These are phyloP conservation scores for Drechslerella coelobrocha DNA, from an alignment of 2,329 filamentous ascomycete species.

Conservation along the genomic window DNA sequence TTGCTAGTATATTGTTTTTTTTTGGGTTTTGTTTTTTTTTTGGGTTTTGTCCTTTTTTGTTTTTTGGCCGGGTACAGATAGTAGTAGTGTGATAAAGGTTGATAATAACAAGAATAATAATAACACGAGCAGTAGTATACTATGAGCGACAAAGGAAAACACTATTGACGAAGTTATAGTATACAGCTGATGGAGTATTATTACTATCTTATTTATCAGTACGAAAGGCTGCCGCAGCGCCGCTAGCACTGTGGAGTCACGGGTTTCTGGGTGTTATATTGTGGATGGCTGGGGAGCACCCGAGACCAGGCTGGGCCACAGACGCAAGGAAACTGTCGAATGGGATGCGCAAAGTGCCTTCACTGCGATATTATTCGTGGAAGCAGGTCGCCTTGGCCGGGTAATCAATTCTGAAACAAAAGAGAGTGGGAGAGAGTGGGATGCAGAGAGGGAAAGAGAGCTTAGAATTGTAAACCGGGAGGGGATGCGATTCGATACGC, in stretches of 20 bases:
- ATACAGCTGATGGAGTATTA: constrained; percentile 23
- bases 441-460: constrained; percentile 8
- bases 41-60: no score
- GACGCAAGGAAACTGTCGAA: constrained; percentile 50
- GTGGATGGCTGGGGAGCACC: constrained; percentile 47
- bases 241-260: constrained; percentile 16
- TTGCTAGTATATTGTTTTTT: background rate
- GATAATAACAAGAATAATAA: constrained; percentile 16
- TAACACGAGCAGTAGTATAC: constrained; percentile 47
- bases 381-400: constrained; percentile 37
- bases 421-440: constrained; percentile 22
- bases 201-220: constrained; percentile 16
- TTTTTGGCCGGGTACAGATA: no score
- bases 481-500: constrained; percentile 13
- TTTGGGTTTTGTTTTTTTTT: no score
- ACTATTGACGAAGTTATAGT: constrained; percentile 40
- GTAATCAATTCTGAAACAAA: constrained; percentile 49
- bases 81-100: background rate
- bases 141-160: constrained; percentile 43
- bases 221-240: constrained; percentile 3
- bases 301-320: constrained; percentile 29
- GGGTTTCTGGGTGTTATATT: constrained; percentile 28
- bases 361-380: constrained; percentile 45
- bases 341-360: constrained; percentile 39
- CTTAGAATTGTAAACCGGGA: background rate